phyloP scores from a whole-genome alignment of 1,284 basidiomycete genomes.

The Irpex sp. region DNA sequence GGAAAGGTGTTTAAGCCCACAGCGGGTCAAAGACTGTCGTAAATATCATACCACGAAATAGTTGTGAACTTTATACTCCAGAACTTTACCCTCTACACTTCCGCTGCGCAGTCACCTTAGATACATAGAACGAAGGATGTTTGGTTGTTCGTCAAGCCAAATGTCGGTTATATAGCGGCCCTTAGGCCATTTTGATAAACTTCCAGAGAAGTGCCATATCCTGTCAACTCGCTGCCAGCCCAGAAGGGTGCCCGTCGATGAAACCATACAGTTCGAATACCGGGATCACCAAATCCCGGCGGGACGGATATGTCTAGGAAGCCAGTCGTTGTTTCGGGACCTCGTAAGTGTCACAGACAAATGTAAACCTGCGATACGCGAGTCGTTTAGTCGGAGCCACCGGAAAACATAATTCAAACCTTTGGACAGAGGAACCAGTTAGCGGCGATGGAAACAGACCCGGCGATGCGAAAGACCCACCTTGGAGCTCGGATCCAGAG shows the following conservation, averaged over 20 bases:
- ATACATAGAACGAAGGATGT: background rate
- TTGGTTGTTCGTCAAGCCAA: background rate
- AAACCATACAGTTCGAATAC: background rate
- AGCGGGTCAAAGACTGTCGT: no score
- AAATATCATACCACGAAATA: no score
- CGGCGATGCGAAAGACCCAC: background rate
- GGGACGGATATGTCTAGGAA: background rate
- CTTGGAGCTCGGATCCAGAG: background rate
- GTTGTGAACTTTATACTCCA: no score
- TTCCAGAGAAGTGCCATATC: background rate
- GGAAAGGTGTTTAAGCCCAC: no score
- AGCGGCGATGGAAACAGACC: background rate
- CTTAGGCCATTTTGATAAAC: background rate
- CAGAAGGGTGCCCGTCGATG: background rate
- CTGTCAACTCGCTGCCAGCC: background rate
- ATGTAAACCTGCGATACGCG: background rate
- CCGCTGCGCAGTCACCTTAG: background rate
- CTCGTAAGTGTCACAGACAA: background rate
- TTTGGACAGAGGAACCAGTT: background rate
- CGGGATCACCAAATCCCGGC: background rate
- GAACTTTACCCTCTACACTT: no score
- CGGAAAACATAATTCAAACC: background rate
- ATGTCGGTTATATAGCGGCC: background rate
- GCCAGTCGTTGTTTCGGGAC: background rate
- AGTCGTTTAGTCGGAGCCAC: background rate